These are phyloP conservation scores for Pythium sp. DNA, from an alignment of 352 stramenopile genomes.

Conservation along the genomic window DNA sequence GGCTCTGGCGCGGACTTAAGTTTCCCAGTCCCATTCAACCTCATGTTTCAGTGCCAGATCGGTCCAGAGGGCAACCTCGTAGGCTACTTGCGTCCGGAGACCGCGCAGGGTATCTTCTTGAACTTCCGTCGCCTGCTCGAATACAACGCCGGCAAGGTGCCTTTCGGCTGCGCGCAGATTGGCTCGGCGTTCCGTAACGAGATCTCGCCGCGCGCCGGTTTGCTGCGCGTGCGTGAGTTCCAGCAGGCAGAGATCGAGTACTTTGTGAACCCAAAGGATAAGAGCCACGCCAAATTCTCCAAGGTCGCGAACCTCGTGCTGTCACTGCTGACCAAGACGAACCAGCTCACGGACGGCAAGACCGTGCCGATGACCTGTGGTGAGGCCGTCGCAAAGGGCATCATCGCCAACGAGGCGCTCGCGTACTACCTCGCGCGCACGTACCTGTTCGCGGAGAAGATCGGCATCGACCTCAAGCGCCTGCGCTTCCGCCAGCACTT, in stretches of 20 bases:
- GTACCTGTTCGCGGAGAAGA: conserved; percentile 93
- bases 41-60: conserved; percentile 99
- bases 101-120: conserved; percentile 98
- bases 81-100: conserved; percentile 98
- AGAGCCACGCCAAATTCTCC: conserved; percentile 96
- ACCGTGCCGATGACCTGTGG: conserved; percentile 90
- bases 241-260: conserved; percentile 99
- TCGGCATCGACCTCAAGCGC: conserved; percentile 92
- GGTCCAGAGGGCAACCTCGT: conserved; percentile 95
- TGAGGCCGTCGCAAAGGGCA: conserved; percentile 89
- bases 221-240: conserved; percentile 99
- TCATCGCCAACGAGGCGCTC: conserved; percentile 99
- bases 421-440: conserved; percentile 99
- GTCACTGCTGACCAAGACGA: conserved; percentile 91
- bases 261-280: conserved; percentile 99
- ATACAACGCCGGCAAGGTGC: conserved; percentile 95
- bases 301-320: conserved; percentile 86
- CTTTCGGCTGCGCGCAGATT: conserved; percentile 84
- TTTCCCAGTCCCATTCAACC: conserved; percentile 98
- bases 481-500: conserved; percentile 99
- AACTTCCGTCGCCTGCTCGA: conserved; percentile 99
- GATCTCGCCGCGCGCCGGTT: conserved; percentile 95
- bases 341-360: conserved; percentile 97
- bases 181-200: conserved; percentile 93
- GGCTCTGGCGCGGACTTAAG: conserved; percentile 90